phyloP scores from a whole-genome alignment of 352 stramenopile species.

The Elongisporangium prolatum region DNA sequence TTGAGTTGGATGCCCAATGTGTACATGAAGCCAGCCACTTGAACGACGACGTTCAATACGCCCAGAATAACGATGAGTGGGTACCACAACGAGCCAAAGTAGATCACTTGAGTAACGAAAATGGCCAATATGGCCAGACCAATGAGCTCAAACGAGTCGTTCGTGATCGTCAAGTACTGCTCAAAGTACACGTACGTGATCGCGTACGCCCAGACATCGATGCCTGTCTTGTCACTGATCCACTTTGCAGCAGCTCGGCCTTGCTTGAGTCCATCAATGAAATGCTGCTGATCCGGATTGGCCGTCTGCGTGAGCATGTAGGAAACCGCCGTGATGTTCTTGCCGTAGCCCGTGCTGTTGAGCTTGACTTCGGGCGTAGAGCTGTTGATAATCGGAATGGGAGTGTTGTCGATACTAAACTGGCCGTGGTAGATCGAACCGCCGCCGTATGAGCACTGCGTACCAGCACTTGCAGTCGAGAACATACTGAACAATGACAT shows the following conservation, averaged over 20 bases:
- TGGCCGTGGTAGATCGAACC: constrained; percentile 63
- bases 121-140: constrained; percentile 39
- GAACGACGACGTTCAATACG: constrained; percentile 46
- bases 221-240: constrained; percentile 62
- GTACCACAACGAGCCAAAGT: constrained; percentile 41
- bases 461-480: constrained; percentile 30
- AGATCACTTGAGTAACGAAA: constrained; percentile 49
- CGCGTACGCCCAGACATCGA: constrained; percentile 56
- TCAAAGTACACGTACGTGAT: constrained; percentile 62
- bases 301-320: constrained; percentile 59
- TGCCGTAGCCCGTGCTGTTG: constrained; percentile 42
- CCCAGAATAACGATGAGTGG: constrained; percentile 35
- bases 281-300: constrained; percentile 28
- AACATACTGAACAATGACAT: constrained; percentile 77
- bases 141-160: constrained; percentile 48
- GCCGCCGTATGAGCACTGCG: constrained; percentile 49
- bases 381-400: constrained; percentile 31
- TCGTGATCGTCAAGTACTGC: constrained; percentile 55
- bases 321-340: constrained; percentile 52
- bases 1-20: constrained; percentile 69
- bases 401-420: constrained; percentile 57
- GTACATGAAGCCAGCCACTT: constrained; percentile 52
- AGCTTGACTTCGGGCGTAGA: constrained; percentile 28
- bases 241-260: constrained; percentile 49
- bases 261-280: constrained; percentile 50